Evolutionary conservation across 2,329 filamentous ascomycete genomes (phyloP), one percentile per base, ranked within the genome.

Genomic region (Trematosphaeria pertusa): DNA sequence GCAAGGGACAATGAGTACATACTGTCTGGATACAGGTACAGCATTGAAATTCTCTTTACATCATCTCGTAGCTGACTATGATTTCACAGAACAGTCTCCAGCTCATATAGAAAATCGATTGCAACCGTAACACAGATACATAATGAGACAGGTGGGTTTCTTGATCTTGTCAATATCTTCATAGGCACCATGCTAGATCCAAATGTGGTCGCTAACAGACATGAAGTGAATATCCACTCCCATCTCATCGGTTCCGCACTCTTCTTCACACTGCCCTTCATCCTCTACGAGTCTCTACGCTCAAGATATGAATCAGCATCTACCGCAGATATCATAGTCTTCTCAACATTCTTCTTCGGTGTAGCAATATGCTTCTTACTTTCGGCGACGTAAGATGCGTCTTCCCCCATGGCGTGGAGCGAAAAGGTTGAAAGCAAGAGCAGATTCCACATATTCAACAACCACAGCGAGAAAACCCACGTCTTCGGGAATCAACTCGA

Each of bases 221-320:
- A n/a, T 11, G 19, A 31, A 76, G 75, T 79, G 12, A 79, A 78
- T 52, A 79, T 80, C 14, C 75, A 70, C 48, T 78, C 77, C 1
- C 78, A 79, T 50, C 47, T 76, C 2, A 26, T 76, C 24, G 77
- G 75, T 6, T 65, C 71, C 2, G n/a, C 67, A 3, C 12, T 77
- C 14, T 80, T 79, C 57, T 35, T 71, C 7, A 46, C 49, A 9
- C 52, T 78, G 31, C 73, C 75, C 1, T 19, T 70, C 11, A 69
- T 67, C 38, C 46, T 75, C 18, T 77, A 75, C 55, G 58, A 51
- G 14, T 59, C 70, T 14, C 59, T 78, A 4, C 66, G 67, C 5
- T 63, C 70, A 5, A 62, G 73, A 15, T 75, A 73, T 52, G 57
- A 53, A 11, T 43, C 70, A 3, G 74, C 73, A 31, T 69, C 62